A percentile compares a stretch with the other conserved stretches of the same genome.
phyloP scores from a whole-genome alignment of 495 filamentous ascomycete genomes.

The Beverwykella pulmonaria region DNA sequence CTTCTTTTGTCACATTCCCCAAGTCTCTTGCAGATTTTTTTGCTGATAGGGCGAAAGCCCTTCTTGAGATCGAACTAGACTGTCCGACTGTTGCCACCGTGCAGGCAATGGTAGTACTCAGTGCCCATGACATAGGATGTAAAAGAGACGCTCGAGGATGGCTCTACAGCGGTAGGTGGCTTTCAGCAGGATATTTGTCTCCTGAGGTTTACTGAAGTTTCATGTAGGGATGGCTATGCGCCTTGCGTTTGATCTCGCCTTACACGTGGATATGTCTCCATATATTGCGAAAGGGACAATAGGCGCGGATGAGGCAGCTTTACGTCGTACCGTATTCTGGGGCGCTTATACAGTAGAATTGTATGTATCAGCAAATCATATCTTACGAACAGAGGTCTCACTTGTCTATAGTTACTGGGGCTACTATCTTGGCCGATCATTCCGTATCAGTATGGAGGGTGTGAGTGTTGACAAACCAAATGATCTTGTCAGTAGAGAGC shows the following conservation, averaged over 20 bases:
- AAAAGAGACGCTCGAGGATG: constrained; percentile 57
- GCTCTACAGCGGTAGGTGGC: constrained; percentile 58
- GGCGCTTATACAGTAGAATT: constrained; percentile 58
- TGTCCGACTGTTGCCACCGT: constrained; percentile 56
- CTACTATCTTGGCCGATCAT: constrained; percentile 44
- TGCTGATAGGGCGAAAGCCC: constrained; percentile 53
- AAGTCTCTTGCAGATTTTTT: constrained; percentile 56
- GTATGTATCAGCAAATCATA: too few relatives aligned
- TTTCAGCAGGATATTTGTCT: too few relatives aligned
- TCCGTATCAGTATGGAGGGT: constrained; percentile 28
- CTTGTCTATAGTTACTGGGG: constrained; percentile 9
- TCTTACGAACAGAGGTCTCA: too few relatives aligned
- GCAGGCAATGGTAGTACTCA: constrained; percentile 54
- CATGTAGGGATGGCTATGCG: constrained; percentile 61
- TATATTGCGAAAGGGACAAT: constrained; percentile 53
- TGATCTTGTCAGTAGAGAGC: background rate
- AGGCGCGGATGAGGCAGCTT: constrained; percentile 50
- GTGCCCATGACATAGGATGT: constrained; percentile 52
- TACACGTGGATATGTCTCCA: constrained; percentile 54
- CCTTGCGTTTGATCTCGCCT: constrained; percentile 54
- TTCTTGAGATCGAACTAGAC: constrained; percentile 56
- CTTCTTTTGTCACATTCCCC: too few relatives aligned
- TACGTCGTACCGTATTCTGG: constrained; percentile 54
- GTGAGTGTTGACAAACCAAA: background rate
- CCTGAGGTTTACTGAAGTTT: too few relatives aligned